Conservation (phyloP, 208 protist species). For the Acanthamoeba healyi region DNA sequence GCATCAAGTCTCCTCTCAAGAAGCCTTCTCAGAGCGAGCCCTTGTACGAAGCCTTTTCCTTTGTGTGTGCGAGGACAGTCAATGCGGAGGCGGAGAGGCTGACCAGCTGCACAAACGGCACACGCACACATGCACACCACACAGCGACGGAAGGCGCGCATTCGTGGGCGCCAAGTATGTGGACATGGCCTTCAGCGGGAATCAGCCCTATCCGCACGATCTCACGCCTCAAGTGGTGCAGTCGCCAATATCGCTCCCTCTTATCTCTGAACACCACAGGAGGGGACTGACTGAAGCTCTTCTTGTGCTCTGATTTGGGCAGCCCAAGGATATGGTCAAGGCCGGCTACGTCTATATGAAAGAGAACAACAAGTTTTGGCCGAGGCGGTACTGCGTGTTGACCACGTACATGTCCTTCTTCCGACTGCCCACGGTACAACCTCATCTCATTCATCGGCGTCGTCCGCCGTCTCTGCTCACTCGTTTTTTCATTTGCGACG, state of each 20-base stretch:
- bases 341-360: conserved; percentile 39
- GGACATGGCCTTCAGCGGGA: background rate
- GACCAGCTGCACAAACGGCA: background rate
- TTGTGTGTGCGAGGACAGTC: background rate
- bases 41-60: background rate
- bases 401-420: conserved; percentile 42
- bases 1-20: background rate
- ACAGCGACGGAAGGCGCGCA: background rate
- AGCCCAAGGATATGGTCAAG: conserved; percentile 27
- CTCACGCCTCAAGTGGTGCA: background rate
- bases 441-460: too few species aligned
- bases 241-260: background rate
- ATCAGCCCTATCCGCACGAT: background rate
- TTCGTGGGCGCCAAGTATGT: conserved; percentile 3
- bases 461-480: too few species aligned
- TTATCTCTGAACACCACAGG: too few species aligned
- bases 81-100: background rate
- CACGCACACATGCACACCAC: too few species aligned
- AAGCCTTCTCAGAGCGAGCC: background rate
- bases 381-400: conserved; percentile 18
- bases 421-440: background rate
- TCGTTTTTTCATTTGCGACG: background rate
- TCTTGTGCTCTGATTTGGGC: too few species aligned
- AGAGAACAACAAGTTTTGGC: conserved; percentile 41
- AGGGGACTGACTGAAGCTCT: too few species aligned